Evolutionary conservation across 2,329 filamentous ascomycete species (phyloP), one percentile per base, ranked within the genome.

Genomic region (Xenosphaeropsis pyriputrescens): DNA sequence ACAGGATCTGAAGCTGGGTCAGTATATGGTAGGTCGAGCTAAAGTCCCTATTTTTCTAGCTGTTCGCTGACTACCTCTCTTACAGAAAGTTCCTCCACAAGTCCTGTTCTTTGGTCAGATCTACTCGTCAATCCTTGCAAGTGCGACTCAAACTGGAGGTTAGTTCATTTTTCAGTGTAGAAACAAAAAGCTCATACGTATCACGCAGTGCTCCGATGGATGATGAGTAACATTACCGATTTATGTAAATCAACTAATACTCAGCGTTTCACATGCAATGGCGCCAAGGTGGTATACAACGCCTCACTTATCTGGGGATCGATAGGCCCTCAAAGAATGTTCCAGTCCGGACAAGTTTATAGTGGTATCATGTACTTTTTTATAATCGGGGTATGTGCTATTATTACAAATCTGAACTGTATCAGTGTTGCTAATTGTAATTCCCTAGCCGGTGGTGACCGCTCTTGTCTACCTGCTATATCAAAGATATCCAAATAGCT

Each of bases 271-370:
- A 70, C 52, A 18, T 70, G 67, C 41, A 65, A 65, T 2, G 61
- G 62, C 32, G 63, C 63, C 6, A 58, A 61, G 7, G 63, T 68
- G 0, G 68, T 67, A 55, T 84, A 78, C 60, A 81, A 74, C 1
- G 72, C 74, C 1, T 81, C 76, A 5, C 64, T 82, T 35, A 71
- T 81, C 47, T 81, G 79, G 79, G 79, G 79, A 40, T 67, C 76
- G 38, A 81, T 85, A 42, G 79, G 79, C 1, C 79, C 79, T 0
- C 60, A 64, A 2, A 72, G 77, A 36, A 78, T 84, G 55, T 85
- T 83, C 55, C 75, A 70, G 34, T 60, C 67, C 3, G 64, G 65
- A 2, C 68, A 74, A 18, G 60, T 79, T 6, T 84, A 84, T 54
- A 63, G 67, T 0, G 62, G 62, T 1, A 62, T 85, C 26, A 72